A percentile compares a stretch with the other conserved stretches of the same genome.
phyloP scores from a whole-genome alignment of 768 basidiomycete genomes.

The Pleurotus ostreatus region DNA sequence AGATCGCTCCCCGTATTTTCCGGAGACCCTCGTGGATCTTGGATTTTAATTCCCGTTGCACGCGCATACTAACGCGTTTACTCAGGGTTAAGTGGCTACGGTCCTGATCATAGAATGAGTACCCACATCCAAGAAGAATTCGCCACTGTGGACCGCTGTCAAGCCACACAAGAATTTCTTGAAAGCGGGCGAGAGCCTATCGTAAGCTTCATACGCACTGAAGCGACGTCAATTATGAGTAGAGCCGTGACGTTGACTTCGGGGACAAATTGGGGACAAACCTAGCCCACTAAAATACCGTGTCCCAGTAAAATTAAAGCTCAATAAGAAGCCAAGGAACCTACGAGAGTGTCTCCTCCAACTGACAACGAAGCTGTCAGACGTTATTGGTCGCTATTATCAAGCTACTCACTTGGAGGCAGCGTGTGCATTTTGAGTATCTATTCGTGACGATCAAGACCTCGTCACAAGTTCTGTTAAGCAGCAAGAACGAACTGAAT shows the following conservation, averaged over 20 bases:
- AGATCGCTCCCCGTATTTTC: constrained; percentile 46
- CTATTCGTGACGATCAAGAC: constrained; percentile 11
- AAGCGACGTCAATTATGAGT: neutral
- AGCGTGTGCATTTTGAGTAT: constrained; percentile 38
- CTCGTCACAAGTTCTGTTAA: neutral
- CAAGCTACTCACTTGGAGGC: constrained; percentile 24
- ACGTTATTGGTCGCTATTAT: neutral
- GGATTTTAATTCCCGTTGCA: constrained; percentile 24
- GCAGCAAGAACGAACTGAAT: constrained; percentile 30
- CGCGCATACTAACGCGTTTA: constrained; percentile 24
- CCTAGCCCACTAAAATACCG: constrained; percentile 33
- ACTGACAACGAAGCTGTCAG: constrained; percentile 16
- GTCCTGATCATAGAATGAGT: neutral
- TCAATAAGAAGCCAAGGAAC: constrained; percentile 7
- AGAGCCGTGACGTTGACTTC: neutral
- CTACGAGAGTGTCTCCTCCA: constrained; percentile 40
- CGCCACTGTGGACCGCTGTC: constrained; percentile 49
- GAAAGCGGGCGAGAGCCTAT: constrained; percentile 52
- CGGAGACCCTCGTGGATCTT: constrained; percentile 46
- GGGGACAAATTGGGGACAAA: constrained; percentile 5
- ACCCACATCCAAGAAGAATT: constrained; percentile 35
- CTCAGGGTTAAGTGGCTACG: neutral
- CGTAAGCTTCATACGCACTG: constrained; percentile 61
- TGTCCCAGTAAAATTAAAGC: neutral
- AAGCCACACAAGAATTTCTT: constrained; percentile 54